Evolutionary conservation across 257 asterid genomes (phyloP), one percentile per base, ranked within the genome.

Genomic region (Nicotiana tabacum): DNA sequence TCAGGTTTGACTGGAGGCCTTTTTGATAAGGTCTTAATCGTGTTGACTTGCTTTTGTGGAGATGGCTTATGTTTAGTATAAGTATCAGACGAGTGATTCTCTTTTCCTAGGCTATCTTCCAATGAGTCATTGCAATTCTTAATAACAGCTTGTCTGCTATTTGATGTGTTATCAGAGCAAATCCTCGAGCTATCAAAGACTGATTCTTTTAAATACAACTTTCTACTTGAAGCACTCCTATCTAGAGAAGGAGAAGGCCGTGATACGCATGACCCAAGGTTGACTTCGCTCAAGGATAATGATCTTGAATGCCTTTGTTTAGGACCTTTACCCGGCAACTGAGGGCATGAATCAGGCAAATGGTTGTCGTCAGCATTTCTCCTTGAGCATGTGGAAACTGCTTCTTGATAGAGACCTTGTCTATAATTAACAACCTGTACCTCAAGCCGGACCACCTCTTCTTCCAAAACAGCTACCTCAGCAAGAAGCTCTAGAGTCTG

Each of bases 391-490:
- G 83, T 84, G 70, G 82, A 65, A 55, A 87, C 89, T 84, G 97
- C 94, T 83, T 92, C 96, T 29, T 90, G 90, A 85, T 90, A 90
- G 12, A 95, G 88, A 33, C 95, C 98, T 83, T 91, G 93, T 84
- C 93, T 90, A 66, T 88, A 91, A 84, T 84, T 91, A 82, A 90
- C 92, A 60, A 90, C 86, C 82, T 89, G 89, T 83, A 92, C 97
- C 84, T 95, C 98, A 9, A 95, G 94, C 77, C 93, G 88, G 81
- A 92, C 95, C 57, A 95, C 98, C 83, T 95, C 98, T 86, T 95
- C 99, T 87, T 95, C 99, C 57, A 95, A 85, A 65, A 95, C 98
- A 56, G 98, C 99, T 87, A 95, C 98, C 89, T 95, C 99, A 46
- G 98, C 99, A 66, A 95, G 93, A 89, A 95, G 97, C 88, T 95